phyloP scores from a whole-genome alignment of 345 rosid species.

The Citrus australasica region DNA sequence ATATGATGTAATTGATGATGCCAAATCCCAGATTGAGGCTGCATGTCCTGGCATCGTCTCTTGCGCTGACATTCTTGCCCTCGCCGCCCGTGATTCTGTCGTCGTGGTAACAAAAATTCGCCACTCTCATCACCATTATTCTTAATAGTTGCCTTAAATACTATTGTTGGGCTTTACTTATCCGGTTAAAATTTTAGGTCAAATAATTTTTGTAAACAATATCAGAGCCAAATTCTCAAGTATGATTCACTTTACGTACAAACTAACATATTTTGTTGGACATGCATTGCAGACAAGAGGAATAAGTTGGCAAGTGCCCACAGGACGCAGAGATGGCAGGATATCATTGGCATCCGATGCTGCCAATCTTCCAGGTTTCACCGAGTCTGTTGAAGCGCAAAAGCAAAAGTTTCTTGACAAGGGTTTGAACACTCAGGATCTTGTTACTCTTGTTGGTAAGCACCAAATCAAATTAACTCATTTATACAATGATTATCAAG shows the following conservation, averaged over 20 bases:
- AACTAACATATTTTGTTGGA: background rate
- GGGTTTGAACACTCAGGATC: slow-evolving; percentile 39
- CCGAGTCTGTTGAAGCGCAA: slow-evolving; percentile 30
- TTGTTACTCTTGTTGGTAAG: slow-evolving; percentile 51
- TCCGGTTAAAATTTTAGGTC: too few relatives aligned
- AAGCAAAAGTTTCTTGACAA: slow-evolving; percentile 30
- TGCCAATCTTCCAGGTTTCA: slow-evolving; percentile 26
- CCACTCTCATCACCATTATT: too few relatives aligned
- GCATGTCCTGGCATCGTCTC: slow-evolving; percentile 49
- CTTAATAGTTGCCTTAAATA: too few relatives aligned
- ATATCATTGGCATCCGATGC: slow-evolving; percentile 35
- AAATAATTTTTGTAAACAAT: too few relatives aligned
- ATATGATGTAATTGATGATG: slow-evolving; percentile 43
- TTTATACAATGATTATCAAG: too few relatives aligned
- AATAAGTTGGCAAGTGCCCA: slow-evolving; percentile 47
- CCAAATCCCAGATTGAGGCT: slow-evolving; percentile 45
- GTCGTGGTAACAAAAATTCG: slow-evolving; percentile 28
- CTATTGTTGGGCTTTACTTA: too few relatives aligned
- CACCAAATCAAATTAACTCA: background rate
- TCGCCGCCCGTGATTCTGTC: slow-evolving; percentile 53
- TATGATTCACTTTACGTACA: too few relatives aligned
- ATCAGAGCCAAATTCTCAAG: too few relatives aligned
- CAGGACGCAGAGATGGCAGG: slow-evolving; percentile 45
- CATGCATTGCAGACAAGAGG: slow-evolving; percentile 40
- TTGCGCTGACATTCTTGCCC: slow-evolving; percentile 60